phyloP scores from a whole-genome alignment of 2,329 filamentous ascomycete species.

The Fonsecaea erecta region DNA sequence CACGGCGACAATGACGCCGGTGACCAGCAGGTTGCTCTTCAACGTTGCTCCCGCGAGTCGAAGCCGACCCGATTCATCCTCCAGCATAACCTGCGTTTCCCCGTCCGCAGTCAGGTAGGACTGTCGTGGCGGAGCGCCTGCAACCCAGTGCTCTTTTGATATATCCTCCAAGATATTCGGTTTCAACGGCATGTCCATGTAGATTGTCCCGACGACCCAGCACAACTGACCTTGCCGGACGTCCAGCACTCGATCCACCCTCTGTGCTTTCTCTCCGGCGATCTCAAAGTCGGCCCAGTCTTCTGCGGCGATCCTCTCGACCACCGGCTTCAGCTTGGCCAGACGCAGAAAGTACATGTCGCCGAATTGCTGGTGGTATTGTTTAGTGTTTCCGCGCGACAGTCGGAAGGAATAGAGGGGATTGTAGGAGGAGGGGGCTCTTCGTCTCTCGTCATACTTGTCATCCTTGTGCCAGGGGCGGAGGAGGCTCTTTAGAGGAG shows the following conservation, averaged over 20 bases:
- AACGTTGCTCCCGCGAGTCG: constrained; percentile 74
- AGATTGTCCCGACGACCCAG: constrained; percentile 93
- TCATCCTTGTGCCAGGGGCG: constrained; percentile 40
- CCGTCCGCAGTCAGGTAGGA: constrained; percentile 72
- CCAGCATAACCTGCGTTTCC: constrained; percentile 78
- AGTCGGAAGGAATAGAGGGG: constrained; percentile 76
- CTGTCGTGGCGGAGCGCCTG: constrained; percentile 74
- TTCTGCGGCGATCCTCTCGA: constrained; percentile 73
- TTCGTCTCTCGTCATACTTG: constrained; percentile 56
- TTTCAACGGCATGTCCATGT: constrained; percentile 96
- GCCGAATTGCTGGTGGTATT: constrained; percentile 93
- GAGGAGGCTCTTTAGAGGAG: constrained; percentile 24
- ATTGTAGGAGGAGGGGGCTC: constrained; percentile 65
- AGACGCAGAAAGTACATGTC: constrained; percentile 97
- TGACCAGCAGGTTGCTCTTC: constrained; percentile 74
- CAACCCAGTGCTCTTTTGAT: constrained; percentile 92
- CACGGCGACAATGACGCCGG: constrained; percentile 90
- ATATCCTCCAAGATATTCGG: constrained; percentile 96
- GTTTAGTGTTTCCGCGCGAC: constrained; percentile 63
- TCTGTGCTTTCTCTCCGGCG: constrained; percentile 73
- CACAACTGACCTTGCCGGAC: constrained; percentile 94
- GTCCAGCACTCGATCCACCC: constrained; percentile 87
- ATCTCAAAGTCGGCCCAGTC: constrained; percentile 80
- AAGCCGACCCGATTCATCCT: constrained; percentile 92
- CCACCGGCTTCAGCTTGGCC: constrained; percentile 80